Base-by-base conservation (phyloP, 345 rosid genomes). In the Eucalyptus caleyi region DNA sequence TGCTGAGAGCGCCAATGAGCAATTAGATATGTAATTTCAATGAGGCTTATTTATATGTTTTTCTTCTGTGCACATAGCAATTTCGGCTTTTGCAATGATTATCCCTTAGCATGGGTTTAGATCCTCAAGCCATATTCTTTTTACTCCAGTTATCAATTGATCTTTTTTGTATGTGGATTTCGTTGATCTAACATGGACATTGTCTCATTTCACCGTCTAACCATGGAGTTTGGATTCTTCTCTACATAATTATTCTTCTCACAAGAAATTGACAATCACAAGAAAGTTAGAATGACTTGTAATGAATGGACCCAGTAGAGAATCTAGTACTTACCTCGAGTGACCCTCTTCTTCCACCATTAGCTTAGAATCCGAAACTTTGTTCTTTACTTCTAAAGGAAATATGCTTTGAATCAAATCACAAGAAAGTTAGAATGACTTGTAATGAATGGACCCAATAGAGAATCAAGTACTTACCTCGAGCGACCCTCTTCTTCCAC, bases 61-160 rank as follows among this genome's bases (percentile, higher is more conserved):
- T 69, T 34, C 44, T 69, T 69, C 44, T 69, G 1, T 0, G 1
- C 12, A 18, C 26, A 34, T 9, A 9, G 44, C 82, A 69, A 69
- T 34, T 69, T 69, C 3, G 3, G 37, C 34, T 14, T 7, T 67
- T 16, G 40, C 40, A 69, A 32, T 18, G 23, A 67, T 7, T 44
- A 44, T 44, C 45, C 45, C 42, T 9, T 18, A 34, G 0, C 7
- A 5, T 69, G 7, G 44, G 24, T 9, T 0, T 2, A 18, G 1
- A 69, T 19, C 42, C 82, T 69, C 26, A 23, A 69, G 44, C 16
- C 26, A 34, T 69, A 34, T 69, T 69, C 26, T 34, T 1, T 69
- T 18, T 34, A 0, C 13, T 5, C 24, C 44, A 69, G 9, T 69
- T 69, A 34, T 34, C 13, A 18, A 34, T 69, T 2, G 1, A 34